A percentile compares a stretch with the other conserved stretches of the same genome.
Conservation (phyloP, 331 rosid genomes). For the Rhamnella rubrinervis region DNA sequence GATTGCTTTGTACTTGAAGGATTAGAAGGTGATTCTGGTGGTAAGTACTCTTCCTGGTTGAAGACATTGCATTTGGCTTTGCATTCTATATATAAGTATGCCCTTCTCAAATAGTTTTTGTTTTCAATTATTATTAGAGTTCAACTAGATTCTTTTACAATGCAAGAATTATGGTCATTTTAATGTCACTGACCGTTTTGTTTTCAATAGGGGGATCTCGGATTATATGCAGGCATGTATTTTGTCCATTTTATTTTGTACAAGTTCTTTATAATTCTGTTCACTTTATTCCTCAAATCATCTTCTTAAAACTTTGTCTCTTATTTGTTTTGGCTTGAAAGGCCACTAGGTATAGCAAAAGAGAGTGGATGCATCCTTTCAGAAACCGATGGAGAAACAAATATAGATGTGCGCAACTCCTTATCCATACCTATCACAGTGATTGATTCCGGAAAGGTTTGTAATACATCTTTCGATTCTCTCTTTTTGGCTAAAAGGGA, state of each 20-base stretch:
- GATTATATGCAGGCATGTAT: constrained; percentile 59
- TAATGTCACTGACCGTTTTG: constrained; percentile 10
- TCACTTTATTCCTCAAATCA: background rate
- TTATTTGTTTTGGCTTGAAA: constrained; percentile 23
- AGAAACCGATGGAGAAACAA: constrained; percentile 23
- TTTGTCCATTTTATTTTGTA: background rate
- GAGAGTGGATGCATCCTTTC: constrained; percentile 41
- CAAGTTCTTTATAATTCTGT: background rate
- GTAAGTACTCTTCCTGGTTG: constrained; percentile 32
- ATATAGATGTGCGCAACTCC: constrained; percentile 39
- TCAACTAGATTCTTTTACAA: background rate
- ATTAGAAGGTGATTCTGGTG: constrained; percentile 57
- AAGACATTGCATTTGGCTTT: background rate
- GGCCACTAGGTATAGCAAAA: constrained; percentile 44
- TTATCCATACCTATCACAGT: constrained; percentile 52
- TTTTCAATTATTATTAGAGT: background rate
- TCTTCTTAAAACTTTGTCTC: background rate
- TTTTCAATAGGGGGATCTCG: constrained; percentile 47
- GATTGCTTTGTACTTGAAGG: constrained; percentile 65
- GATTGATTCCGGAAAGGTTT: constrained; percentile 56
- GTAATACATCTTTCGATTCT: background rate
- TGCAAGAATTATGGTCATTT: constrained; percentile 12
- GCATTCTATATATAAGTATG: background rate
- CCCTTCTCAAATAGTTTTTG: background rate
- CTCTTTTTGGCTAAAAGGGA: background rate